Conservation (phyloP, 305 asterid species). For the Solanum hybrid region DNA sequence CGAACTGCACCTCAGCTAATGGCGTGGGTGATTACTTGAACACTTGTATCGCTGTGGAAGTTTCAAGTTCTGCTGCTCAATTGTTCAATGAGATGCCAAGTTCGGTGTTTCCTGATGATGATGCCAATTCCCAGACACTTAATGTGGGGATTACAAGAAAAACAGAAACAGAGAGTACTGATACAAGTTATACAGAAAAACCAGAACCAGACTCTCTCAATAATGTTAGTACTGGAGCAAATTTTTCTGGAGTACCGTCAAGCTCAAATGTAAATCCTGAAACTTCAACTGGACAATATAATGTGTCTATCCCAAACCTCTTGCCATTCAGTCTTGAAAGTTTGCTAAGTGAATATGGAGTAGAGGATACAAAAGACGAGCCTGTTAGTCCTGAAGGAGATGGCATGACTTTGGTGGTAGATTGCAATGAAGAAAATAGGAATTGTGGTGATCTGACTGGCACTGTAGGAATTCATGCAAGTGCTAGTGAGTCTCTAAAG, state of each 20-base stretch:
- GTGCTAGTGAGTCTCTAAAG: background rate
- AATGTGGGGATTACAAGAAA: constrained; percentile 12
- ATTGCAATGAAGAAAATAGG: background rate
- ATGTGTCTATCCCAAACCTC: background rate
- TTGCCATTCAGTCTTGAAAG: constrained; percentile 3
- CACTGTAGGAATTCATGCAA: background rate
- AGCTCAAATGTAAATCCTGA: constrained; percentile 9
- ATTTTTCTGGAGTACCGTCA: constrained; percentile 10
- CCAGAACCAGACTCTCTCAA: constrained; percentile 11
- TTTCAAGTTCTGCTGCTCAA: constrained; percentile 9
- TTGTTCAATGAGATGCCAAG: constrained; percentile 15
- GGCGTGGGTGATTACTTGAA: background rate
- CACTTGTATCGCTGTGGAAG: background rate
- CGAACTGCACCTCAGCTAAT: constrained; percentile 7
- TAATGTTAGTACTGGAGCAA: constrained; percentile 12
- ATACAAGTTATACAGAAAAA: constrained; percentile 5
- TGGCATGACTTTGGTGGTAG: background rate
- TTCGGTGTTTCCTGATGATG: constrained; percentile 14
- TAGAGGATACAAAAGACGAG: background rate
- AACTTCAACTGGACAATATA: background rate
- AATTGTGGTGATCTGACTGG: background rate
- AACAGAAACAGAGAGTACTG: background rate
- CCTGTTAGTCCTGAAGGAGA: constrained; percentile 4
- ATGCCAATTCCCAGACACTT: constrained; percentile 1
- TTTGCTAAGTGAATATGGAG: constrained; percentile 1